Evolutionary conservation across 805 yeast genomes (phyloP).

Genomic region (Zygoascus tannicola): DNA sequence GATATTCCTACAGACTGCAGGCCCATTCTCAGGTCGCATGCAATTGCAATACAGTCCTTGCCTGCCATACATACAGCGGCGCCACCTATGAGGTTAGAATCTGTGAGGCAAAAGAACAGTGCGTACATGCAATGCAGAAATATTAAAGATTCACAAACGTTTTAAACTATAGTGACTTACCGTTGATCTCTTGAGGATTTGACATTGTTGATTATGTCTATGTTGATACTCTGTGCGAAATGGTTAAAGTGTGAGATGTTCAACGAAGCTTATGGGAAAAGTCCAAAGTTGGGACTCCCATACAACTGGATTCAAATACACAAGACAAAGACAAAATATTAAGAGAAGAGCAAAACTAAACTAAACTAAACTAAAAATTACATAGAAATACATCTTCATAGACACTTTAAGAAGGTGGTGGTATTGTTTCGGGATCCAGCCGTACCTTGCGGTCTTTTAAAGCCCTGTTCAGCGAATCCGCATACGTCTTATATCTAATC

Average conservation of each 20-base stretch:
- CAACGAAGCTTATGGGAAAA: too few relatives aligned
- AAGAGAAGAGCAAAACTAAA: neutral
- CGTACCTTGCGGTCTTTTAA: slow-evolving; percentile 13
- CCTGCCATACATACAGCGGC: slow-evolving; percentile 98
- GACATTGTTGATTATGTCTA: slow-evolving; percentile 21
- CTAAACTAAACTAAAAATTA: neutral
- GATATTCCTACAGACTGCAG: slow-evolving; percentile 87
- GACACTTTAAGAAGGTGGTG: too few relatives aligned
- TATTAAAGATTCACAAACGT: too few relatives aligned
- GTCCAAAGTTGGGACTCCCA: too few relatives aligned
- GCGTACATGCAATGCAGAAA: too few relatives aligned
- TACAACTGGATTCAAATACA: too few relatives aligned
- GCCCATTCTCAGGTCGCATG: slow-evolving; percentile 90
- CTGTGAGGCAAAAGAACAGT: neutral
- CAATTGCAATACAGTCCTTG: slow-evolving; percentile 96
- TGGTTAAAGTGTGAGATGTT: too few relatives aligned
- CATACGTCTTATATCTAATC: slow-evolving; percentile 23
- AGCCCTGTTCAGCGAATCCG: slow-evolving; percentile 18
- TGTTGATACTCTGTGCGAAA: neutral
- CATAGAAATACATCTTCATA: too few relatives aligned
- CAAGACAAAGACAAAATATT: too few relatives aligned
- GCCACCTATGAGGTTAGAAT: slow-evolving; percentile 48
- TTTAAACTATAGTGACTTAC: slow-evolving; percentile 7
- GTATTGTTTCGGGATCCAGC: neutral
- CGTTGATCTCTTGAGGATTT: slow-evolving; percentile 31